A percentile compares a stretch with the other conserved stretches of the same genome.
phyloP scores from a whole-genome alignment of 1,284 basidiomycete genomes.

The Cryptococcus sp. region DNA sequence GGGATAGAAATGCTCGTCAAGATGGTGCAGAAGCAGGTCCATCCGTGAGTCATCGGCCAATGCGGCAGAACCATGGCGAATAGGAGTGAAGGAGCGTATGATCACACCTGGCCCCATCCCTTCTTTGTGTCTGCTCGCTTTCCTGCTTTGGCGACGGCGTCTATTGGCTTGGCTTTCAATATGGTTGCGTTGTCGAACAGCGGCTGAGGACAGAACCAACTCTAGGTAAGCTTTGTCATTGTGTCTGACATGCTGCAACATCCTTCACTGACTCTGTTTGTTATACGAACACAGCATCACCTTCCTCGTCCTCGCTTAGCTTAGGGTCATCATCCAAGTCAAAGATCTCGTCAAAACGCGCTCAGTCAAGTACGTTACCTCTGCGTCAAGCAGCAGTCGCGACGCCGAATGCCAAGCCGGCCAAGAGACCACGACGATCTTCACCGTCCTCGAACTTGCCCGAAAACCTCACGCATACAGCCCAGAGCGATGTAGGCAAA shows the following conservation, averaged over 20 bases:
- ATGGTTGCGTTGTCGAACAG: constrained; percentile 7
- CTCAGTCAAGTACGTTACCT: background rate
- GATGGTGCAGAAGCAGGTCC: constrained; percentile 16
- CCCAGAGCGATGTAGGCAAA: constrained; percentile 22
- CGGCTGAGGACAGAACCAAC: constrained; percentile 13
- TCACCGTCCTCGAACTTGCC: constrained; percentile 8
- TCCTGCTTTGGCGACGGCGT: background rate
- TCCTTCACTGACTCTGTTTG: background rate
- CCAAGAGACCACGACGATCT: constrained; percentile 16
- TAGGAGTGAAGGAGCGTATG: constrained; percentile 13
- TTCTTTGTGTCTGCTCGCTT: constrained; percentile 1
- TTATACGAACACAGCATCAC: background rate
- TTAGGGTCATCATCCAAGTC: background rate
- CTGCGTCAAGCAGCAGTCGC: constrained; percentile 7
- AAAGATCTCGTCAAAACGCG: background rate
- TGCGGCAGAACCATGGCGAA: background rate
- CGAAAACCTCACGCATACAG: constrained; percentile 34
- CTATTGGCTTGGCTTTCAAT: constrained; percentile 3
- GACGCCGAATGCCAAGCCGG: constrained; percentile 7
- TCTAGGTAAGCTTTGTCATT: constrained; percentile 5
- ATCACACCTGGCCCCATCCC: constrained; percentile 36
- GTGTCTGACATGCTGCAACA: too few species aligned
- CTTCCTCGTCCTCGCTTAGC: background rate
- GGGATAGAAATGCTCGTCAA: background rate
- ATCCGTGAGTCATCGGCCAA: constrained; percentile 26